These are phyloP conservation scores for Boletellus deceptivus DNA, from an alignment of 1,284 basidiomycete genomes.

Conservation along the genomic window DNA sequence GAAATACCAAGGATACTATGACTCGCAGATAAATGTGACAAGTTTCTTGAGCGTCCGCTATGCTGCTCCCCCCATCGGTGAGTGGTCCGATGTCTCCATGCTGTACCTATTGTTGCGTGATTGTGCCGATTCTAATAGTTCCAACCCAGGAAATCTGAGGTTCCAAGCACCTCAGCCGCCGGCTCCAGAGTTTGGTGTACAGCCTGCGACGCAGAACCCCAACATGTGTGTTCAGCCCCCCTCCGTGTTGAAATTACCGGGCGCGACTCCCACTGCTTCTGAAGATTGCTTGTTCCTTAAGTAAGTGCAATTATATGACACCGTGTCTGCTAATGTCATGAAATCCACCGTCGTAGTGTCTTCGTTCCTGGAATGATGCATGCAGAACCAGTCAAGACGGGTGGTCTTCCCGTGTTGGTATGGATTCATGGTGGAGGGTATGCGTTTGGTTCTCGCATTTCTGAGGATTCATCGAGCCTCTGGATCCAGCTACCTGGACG, in stretches of 20 bases:
- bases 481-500: conserved; percentile 6
- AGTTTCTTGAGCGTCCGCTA: too few relatives aligned
- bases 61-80: too few relatives aligned
- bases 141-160: conserved; percentile 10
- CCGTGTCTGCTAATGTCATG: background rate
- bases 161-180: conserved; percentile 19
- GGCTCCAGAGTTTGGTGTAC: conserved; percentile 1
- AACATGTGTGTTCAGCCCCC: conserved; percentile 12
- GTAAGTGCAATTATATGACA: conserved; percentile 7
- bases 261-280: background rate
- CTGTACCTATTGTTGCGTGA: too few relatives aligned
- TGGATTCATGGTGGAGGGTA: conserved; percentile 27
- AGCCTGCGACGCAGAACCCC: conserved; percentile 16
- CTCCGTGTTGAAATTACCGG: too few relatives aligned
- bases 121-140: background rate
- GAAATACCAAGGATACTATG: too few relatives aligned
- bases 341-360: conserved; percentile 3
- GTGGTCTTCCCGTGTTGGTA: conserved; percentile 15
- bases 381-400: background rate
- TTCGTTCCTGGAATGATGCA: conserved; percentile 9
- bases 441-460: background rate
- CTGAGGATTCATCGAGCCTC: background rate
- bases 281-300: conserved; percentile 25
- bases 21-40: too few relatives aligned
- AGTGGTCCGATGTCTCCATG: too few relatives aligned